A percentile compares a stretch with the other conserved stretches of the same genome.
These are phyloP conservation scores for Favolaschia claudopus DNA, from an alignment of 768 basidiomycete species.

Conservation along the genomic window DNA sequence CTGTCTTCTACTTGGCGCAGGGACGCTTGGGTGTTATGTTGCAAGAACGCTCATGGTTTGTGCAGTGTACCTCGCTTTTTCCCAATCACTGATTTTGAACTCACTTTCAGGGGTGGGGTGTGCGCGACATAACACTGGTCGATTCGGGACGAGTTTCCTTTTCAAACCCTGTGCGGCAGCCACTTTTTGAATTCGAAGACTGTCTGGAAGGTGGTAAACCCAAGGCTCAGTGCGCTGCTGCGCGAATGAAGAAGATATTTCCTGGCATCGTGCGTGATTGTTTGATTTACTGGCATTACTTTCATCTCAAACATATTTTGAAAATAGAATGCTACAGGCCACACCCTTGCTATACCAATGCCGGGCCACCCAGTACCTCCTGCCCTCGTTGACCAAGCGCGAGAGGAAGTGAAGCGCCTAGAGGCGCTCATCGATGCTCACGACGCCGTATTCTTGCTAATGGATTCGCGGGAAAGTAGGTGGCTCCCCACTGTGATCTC, in stretches of 20 bases:
- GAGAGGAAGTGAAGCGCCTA: constrained; percentile 73
- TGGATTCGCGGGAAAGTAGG: constrained; percentile 98
- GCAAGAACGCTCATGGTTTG: constrained; percentile 88
- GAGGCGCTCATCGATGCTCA: constrained; percentile 84
- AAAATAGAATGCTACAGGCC: constrained; percentile 87
- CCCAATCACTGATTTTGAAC: background rate
- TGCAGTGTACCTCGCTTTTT: background rate
- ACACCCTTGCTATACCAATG: constrained; percentile 90
- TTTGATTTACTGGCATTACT: background rate
- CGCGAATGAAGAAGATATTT: constrained; percentile 84
- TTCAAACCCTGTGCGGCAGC: constrained; percentile 97
- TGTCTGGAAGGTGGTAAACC: constrained; percentile 92
- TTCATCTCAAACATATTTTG: no score
- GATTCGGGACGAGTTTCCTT: constrained; percentile 94
- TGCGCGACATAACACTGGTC: constrained; percentile 90
- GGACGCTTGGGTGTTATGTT: constrained; percentile 97
- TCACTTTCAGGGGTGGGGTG: constrained; percentile 95
- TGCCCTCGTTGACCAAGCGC: constrained; percentile 59
- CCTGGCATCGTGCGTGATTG: constrained; percentile 81
- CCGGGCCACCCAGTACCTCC: constrained; percentile 92
- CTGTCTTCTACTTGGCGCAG: constrained; percentile 91
- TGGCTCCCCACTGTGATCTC: constrained; percentile 95
- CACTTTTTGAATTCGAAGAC: constrained; percentile 94
- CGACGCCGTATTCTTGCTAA: constrained; percentile 91
- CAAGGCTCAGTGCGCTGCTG: constrained; percentile 93